phyloP scores from a whole-genome alignment of 495 filamentous ascomycete species.

The Penicillium parvum region DNA sequence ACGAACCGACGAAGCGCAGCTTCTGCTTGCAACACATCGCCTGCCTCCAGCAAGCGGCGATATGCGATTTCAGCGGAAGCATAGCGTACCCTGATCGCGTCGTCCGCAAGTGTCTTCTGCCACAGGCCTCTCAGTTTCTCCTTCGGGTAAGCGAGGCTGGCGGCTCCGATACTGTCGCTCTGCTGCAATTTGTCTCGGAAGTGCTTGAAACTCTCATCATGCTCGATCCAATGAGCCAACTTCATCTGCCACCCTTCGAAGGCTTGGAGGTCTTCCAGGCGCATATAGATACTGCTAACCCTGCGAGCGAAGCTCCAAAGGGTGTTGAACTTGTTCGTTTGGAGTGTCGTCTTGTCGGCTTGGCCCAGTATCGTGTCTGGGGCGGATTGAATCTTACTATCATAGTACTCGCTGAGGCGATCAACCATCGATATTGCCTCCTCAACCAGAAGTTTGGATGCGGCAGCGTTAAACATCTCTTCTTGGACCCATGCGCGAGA shows the following conservation, averaged over 20 bases:
- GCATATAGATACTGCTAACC: slow-evolving; percentile 1
- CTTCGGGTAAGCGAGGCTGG: neutral
- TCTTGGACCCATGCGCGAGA: slow-evolving; percentile 12
- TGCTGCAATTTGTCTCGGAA: slow-evolving; percentile 5
- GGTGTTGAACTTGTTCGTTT: slow-evolving; percentile 4
- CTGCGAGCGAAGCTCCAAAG: slow-evolving; percentile 6
- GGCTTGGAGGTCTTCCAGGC: slow-evolving; percentile 4
- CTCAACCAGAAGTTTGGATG: slow-evolving; percentile 4
- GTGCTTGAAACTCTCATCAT: slow-evolving; percentile 7
- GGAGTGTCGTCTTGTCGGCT: neutral
- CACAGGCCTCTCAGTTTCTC: slow-evolving; percentile 7
- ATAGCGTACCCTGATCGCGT: slow-evolving; percentile 6
- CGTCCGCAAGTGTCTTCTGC: slow-evolving; percentile 5
- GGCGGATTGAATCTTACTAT: neutral
- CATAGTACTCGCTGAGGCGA: slow-evolving; percentile 2
- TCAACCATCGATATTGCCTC: slow-evolving; percentile 15
- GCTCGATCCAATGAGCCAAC: slow-evolving; percentile 2
- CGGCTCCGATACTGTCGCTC: neutral
- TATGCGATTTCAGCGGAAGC: slow-evolving; percentile 5
- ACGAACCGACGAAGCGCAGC: slow-evolving; percentile 10
- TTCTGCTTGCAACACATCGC: slow-evolving; percentile 15
- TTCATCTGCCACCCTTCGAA: slow-evolving; percentile 10
- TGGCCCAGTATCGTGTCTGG: slow-evolving; percentile 2
- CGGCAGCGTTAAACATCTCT: slow-evolving; percentile 15
- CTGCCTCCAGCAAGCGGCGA: slow-evolving; percentile 12